Base-by-base conservation (phyloP, 768 basidiomycete genomes). In the Lanmaoa rubissima region DNA sequence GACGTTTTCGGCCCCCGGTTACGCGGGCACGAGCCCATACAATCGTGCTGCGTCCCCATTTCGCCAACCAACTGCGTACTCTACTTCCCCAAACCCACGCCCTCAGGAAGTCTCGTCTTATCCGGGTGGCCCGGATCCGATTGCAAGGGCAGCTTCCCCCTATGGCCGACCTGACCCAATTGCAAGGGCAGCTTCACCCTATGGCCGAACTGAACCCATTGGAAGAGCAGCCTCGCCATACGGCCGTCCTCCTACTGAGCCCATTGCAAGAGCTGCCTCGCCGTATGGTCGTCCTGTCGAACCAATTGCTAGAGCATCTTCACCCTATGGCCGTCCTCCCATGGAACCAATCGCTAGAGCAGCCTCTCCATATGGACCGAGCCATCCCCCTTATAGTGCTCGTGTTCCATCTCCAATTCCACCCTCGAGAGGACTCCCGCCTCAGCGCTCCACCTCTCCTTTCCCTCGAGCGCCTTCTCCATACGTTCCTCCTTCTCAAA, bases 81-180 rank as follows among this genome's bases (percentile, higher is more conserved):
- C 60, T 24, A 62, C 39, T 24, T 84, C 83, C 19, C 84, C 84
- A 14, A 81, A 79, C 60, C 65, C 78, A 59, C 79, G 80, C 17
- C 68, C 81, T 41, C 72, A 74, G 16, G 81, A 84, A 35, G 64
- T 80, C 70, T 62, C 72, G 39, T 65, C 67, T 53, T 77, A 81
- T 38, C 73, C 77, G 35, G 69, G 72, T 21, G 74, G 71, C 3
- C 69, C 70, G 2, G 70, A 72, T 45, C 70, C 70, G 66, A 63
- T 73, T 40, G 61, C 61, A 16, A 53, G 70, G 21, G 66, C 72
- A 26, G 57, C 72, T 2, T 73, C 75, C 16, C 73, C 74, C 4
- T 75, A 75, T 62, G 72, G 68, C 5, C 70, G 79, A 6, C 65
- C 54, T 0, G 69, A 70, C 2, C 61, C 67, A 59, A 61, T 70